Evolutionary conservation across 345 rosid species (phyloP).

Genomic region (Excoecaria agallocha): DNA sequence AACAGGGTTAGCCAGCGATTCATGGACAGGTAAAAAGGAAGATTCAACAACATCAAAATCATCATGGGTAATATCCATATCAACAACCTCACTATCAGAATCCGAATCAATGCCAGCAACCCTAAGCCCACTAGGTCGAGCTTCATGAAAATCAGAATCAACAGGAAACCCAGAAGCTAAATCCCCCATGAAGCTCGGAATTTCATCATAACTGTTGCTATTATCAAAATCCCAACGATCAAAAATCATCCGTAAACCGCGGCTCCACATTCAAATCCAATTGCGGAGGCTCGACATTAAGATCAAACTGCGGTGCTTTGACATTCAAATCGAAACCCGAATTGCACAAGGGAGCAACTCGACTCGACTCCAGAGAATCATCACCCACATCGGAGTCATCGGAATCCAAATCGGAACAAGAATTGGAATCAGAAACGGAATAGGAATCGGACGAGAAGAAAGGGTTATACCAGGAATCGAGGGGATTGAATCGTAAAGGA

Average conservation of each 20-base stretch:
- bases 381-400: not conserved
- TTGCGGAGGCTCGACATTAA: not conserved
- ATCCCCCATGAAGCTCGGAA: not conserved
- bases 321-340: not conserved
- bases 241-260: not conserved
- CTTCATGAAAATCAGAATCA: constrained; percentile 1
- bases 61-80: constrained; percentile 19
- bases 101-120: constrained; percentile 46
- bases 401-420: not conserved
- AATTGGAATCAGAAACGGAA: not conserved
- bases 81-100: constrained; percentile 44
- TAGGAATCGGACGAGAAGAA: not conserved
- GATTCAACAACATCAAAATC: constrained; percentile 9
- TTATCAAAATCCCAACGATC: not conserved
- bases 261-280: not conserved
- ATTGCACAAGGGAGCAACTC: not conserved
- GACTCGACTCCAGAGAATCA: not conserved
- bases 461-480: not conserved
- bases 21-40: constrained; percentile 12
- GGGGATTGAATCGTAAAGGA: not conserved
- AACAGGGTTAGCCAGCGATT: not conserved
- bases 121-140: constrained; percentile 37
- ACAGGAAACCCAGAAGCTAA: not conserved
- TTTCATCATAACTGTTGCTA: not conserved
- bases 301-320: not conserved